Evolutionary conservation across 2,329 filamentous ascomycete species (phyloP).

Genomic region (Microcera coccophila): DNA sequence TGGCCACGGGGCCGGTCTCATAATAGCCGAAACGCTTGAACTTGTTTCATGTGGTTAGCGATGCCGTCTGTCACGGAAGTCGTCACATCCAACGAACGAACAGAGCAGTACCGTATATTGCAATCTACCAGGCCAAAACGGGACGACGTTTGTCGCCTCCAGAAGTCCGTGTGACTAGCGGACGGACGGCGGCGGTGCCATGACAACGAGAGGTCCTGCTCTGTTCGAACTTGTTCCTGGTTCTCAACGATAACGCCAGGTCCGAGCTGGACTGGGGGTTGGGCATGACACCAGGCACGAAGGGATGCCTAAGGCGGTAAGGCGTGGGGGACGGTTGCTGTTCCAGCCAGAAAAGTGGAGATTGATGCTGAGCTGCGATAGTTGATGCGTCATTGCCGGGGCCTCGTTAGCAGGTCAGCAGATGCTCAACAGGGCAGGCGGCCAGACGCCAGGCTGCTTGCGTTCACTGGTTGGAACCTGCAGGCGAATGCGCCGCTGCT

Average conservation of each 20-base stretch:
- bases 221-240: slow-evolving; percentile 1
- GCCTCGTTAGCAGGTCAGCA: slow-evolving; percentile 25
- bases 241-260: not conserved
- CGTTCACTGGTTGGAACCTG: slow-evolving; percentile 9
- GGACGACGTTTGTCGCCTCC: not conserved
- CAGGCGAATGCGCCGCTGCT: too few relatives aligned
- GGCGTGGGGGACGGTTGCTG: slow-evolving; percentile 23
- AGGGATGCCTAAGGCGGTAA: slow-evolving; percentile 27
- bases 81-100: too few relatives aligned
- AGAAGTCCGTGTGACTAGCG: too few relatives aligned
- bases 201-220: not conserved
- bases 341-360: slow-evolving; percentile 16
- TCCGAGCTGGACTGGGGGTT: not conserved
- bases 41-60: too few relatives aligned
- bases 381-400: slow-evolving; percentile 29
- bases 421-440: slow-evolving; percentile 22
- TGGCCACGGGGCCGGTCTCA: too few relatives aligned
- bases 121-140: not conserved
- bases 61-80: too few relatives aligned
- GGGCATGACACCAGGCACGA: slow-evolving; percentile 1
- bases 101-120: too few relatives aligned
- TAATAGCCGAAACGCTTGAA: too few relatives aligned
- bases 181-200: too few relatives aligned
- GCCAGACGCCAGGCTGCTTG: slow-evolving; percentile 3
- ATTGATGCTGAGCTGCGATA: not conserved